Base-by-base conservation (phyloP, 2,329 filamentous ascomycete species). In the Aspergillus flavus region DNA sequence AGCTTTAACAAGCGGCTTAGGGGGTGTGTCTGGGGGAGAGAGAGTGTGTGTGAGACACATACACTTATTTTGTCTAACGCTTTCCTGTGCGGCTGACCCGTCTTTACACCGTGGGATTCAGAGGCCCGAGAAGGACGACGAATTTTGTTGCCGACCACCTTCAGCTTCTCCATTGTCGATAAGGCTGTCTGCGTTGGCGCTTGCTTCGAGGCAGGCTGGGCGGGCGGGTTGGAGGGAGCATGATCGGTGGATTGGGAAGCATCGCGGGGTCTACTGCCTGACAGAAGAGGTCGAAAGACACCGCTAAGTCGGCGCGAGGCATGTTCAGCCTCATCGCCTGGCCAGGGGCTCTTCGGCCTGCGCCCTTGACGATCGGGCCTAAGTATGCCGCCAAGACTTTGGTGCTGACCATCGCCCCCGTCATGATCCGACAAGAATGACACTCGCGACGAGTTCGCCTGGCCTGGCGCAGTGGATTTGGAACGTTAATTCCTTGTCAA, bases 91-190 rank as follows among this genome's bases (percentile, higher is more conserved):
- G 64, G 53, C 36, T 61, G 50, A 32, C 61, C 66, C 28, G 68
- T 59, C 30, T 66, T 66, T 1, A 6, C 14, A 19, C 62, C 64
- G 28, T 71, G 54, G 21, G 70, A 58, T 63, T 69, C 68, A 30
- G 69, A 65, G 12, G 28, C 48, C 21, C 71, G 66, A 2, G 74
- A 76, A 16, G 67, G 59, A 21, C 73, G 69, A 21, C 72, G 73
- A 32, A 71, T 69, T 45, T 65, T 70, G 52, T 55, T 55, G n/a
- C 69, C 65, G 28, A 74, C 70, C 39, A 61, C 68, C 57, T 73
- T 75, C 61, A 75, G 56, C 57, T 71, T 76, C 28, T 68, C 68
- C 62, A 72, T 70, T 48, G 68, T 64, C 16, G 72, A 70, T 34
- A 46, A 30, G 21, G 23, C 57, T 21, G 52, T 53, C 19, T 30